Evolutionary conservation across 345 rosid species (phyloP), one percentile per base, ranked within the genome.

Genomic region (Hibiscus syriacus): DNA sequence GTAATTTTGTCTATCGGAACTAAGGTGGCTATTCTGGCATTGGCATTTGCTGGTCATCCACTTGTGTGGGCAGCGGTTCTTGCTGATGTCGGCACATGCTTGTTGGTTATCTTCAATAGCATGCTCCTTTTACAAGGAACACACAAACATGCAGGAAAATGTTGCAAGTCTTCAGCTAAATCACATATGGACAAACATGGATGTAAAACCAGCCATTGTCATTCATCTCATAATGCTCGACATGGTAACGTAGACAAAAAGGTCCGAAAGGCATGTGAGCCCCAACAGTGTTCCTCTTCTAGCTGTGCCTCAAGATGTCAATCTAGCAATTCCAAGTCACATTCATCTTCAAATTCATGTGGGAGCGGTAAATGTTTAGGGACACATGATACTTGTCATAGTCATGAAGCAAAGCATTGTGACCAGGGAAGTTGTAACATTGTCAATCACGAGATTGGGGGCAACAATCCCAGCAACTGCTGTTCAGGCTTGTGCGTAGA

Each of bases 61-160:
- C 59, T 89, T 48, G 72, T 94, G 41, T 94, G 98, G 98, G 92
- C 89, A 0, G 99, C 98, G 3, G 97, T 89, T 68, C 90, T 91
- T 54, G 81, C 90, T 0, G 99, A 94, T 73, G 89, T 85, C 0
- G 99, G 99, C 1, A 88, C 98, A 20, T 94, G 97, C 78, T 4
- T 94, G 66, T 64, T 94, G 2, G 99, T 94, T 65, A 89, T 94
- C n/a, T 64, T 83, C 0, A 94, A 88, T 69, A 94, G 99, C 71
- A 91, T 86, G 99, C 73, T 81, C 32, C 78, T 91, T 43, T 70
- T 94, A 30, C 77, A 74, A 46, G 84, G 72, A 64, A 61, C 27
- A 0, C 46, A 67, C 62, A 74, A 72, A 60, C 76, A 68, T 30
- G 49, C n/a, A 25, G 34, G 67, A 6, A 59, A 59, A 16, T 0